Evolutionary conservation across 179 eudicot genomes (phyloP).

Genomic region (Silene coronaria): DNA sequence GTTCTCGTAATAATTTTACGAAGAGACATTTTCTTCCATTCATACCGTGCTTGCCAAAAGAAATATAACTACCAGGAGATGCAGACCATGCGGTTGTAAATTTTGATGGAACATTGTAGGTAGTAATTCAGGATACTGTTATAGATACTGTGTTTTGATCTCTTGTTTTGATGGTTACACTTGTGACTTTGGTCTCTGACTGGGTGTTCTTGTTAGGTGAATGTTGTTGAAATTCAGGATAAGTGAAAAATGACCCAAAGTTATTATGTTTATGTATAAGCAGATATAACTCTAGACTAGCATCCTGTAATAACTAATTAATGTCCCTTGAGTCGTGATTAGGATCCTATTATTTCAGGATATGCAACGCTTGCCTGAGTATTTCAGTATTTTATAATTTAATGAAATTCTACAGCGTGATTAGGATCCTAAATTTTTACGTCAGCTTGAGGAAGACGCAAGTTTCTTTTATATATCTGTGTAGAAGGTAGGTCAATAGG

Average conservation of each 20-base stretch:
- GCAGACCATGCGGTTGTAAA: too few relatives aligned
- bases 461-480: conserved; percentile 19
- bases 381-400: conserved; percentile 6
- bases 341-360: not conserved
- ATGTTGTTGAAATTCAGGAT: not conserved
- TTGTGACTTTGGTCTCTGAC: not conserved
- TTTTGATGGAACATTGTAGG: not conserved
- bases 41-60: not conserved
- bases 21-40: not conserved
- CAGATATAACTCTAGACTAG: conserved; percentile 3
- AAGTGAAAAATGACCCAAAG: not conserved
- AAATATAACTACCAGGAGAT: not conserved
- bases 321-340: not conserved
- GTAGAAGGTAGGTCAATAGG: not conserved
- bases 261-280: not conserved
- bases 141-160: not conserved
- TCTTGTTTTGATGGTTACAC: not conserved
- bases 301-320: not conserved
- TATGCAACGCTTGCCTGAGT: conserved; percentile 3
- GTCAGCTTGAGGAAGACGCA: conserved; percentile 92
- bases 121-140: not conserved
- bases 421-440: conserved; percentile 71
- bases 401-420: not conserved
- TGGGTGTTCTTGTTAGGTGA: not conserved
- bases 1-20: not conserved